Evolutionary conservation across 495 filamentous ascomycete genomes (phyloP).

Genomic region (Patellaria atrata): DNA sequence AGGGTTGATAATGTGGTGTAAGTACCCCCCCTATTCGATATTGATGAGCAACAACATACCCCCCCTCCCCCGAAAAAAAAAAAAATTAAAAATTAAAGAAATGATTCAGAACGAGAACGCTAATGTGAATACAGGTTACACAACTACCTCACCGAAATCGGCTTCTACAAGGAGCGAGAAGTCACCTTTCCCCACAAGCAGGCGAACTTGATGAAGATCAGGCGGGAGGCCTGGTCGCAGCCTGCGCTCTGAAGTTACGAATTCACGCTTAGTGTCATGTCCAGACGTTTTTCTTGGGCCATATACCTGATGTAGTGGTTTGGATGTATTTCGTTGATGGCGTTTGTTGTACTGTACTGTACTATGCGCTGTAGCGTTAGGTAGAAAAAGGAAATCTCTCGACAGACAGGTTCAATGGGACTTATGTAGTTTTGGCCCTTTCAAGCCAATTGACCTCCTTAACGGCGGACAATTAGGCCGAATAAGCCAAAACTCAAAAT

Average conservation of each 20-base stretch:
- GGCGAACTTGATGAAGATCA: conserved; percentile 69
- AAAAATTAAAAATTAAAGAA: background rate
- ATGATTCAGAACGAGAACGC: conserved; percentile 3
- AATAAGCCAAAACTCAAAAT: no score
- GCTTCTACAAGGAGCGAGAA: conserved; percentile 82
- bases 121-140: conserved; percentile 77
- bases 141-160: conserved; percentile 53
- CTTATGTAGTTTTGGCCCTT: no score
- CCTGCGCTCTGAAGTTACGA: conserved; percentile 64
- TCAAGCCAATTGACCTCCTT: no score
- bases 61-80: conserved; percentile 4
- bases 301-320: no score
- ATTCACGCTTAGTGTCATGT: no score
- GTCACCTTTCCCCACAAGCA: conserved; percentile 88
- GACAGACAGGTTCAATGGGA: no score
- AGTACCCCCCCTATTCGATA: conserved; percentile 22
- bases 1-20: conserved; percentile 85
- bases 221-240: conserved; percentile 68
- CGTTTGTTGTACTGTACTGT: no score
- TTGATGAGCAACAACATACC: background rate
- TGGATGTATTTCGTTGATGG: no score
- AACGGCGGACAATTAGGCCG: no score
- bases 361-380: no score
- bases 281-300: no score
- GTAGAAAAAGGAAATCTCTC: no score